Conservation (phyloP, 75 land plant genomes). For the Sequoiadendron giganteum region DNA sequence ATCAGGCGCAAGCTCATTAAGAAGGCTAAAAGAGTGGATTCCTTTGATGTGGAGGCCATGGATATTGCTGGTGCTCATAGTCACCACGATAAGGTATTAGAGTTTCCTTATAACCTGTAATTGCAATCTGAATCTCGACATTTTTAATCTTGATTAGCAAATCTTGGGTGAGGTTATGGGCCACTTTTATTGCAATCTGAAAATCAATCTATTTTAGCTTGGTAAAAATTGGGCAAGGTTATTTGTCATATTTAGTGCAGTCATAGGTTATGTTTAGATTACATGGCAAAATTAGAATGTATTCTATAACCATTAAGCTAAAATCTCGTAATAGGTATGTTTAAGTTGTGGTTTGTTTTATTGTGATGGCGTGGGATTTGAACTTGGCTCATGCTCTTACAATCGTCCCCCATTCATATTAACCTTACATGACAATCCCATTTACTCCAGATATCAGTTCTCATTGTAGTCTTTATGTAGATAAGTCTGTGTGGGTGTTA, state of each 20-base stretch:
- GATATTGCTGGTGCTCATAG: slow-evolving; percentile 32
- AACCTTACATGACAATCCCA: not conserved
- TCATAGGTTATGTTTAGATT: not conserved
- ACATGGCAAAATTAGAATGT: not conserved
- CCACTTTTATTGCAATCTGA: not conserved
- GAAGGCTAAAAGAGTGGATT: slow-evolving; percentile 60
- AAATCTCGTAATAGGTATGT: not conserved
- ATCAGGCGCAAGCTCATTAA: slow-evolving; percentile 41
- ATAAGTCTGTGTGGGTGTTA: not conserved
- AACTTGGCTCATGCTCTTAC: not conserved
- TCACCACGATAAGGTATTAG: slow-evolving; percentile 47
- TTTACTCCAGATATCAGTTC: not conserved
- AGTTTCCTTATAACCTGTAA: not conserved
- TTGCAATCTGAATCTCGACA: not conserved
- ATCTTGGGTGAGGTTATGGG: not conserved
- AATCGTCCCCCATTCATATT: not conserved
- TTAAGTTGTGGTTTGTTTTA: not conserved
- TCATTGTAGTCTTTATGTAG: not conserved
- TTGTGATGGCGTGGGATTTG: not conserved
- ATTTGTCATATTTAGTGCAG: not conserved
- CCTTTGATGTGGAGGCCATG: slow-evolving; percentile 81
- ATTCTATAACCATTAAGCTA: not conserved
- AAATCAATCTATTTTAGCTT: not conserved
- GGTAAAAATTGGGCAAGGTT: not conserved
- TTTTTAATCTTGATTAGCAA: not conserved